Evolutionary conservation across 2,329 filamentous ascomycete species (phyloP), one percentile per base, ranked within the genome.

Genomic region (Sordariomycetes sp.): DNA sequence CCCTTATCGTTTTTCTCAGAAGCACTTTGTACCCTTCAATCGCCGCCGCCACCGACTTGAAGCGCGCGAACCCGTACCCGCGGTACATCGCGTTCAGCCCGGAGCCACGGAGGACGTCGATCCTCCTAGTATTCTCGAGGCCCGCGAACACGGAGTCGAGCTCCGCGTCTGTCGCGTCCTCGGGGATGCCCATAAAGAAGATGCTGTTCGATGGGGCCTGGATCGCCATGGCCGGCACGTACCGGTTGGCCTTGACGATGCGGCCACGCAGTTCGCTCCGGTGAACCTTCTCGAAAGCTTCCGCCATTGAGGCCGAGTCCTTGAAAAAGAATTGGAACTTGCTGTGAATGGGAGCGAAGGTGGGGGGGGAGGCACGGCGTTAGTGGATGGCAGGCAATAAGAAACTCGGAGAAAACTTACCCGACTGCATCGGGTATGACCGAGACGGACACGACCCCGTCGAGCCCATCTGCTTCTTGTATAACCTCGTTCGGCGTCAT

Each of bases 51-150:
- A 84, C 67, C 63, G 87, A 81, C 51, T 79, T 65, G 69, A 95
- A 95, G 66, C 95, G 89, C 54, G 85, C 86, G 67, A 95, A 90
- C 22, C 86, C 87, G 67, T 94, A 95, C 60, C 90, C 90, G 68
- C 88, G 79, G 42, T 87, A 87, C 72, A 87, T 85, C 52, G 90
- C 90, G 7, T 87, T 90, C 62, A 83, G 78, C 64, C 87, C 81
- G 28, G 28, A 32, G 4, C 28, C 28, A 3, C 28, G 28, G 28
- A 32, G 28, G 28, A 32, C 28, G 28, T 32, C 28, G 28, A 32
- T 32, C 71, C 95, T 89, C 64, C 94, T 86, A 55, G 90, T 87
- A 58, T 95, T 85, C 60, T 90, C 84, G 53, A 95, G 84, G 64
- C 91, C 87, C 57, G 78, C 75, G 78, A 95, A 92, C 28, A 95